Evolutionary conservation across 257 asterid species (phyloP), one percentile per base, ranked within the genome.

Genomic region (Petunia axillaris): DNA sequence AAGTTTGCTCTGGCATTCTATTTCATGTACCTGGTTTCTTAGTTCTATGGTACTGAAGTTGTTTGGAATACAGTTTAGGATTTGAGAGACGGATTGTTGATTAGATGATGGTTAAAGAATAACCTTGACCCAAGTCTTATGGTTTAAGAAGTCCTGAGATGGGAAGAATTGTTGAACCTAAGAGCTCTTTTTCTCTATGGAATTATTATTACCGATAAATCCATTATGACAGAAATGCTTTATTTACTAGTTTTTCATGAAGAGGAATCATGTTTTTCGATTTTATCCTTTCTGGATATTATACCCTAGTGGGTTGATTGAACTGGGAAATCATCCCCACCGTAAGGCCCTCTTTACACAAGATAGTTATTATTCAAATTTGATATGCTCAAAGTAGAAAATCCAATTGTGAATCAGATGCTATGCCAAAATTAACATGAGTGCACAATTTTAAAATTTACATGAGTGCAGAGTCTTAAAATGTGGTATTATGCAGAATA

Each of bases 251-350:
- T 43, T 43, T 43, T n/a, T 15, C 54, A n/a, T 43, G 7, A 41
- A 41, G 36, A n/a, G 43, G 2, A 43, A 67, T 41, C 75, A 67
- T 67, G 75, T 16, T 43, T 43, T 8, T 4, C 4, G 39, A 4
- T 66, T 15, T 66, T 41, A 36, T 14, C n/a, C 53, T 53, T 15
- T 66, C 7, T 66, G 39, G 75, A 66, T 41, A 40, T 41, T 41
- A 35, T 66, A 66, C 53, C 53, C 41, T 66, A 15, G 4, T 66
- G 50, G 52, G 54, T 65, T 66, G 75, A 41, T 66, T 66, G 8
- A 41, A 66, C 54, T 40, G 37, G 75, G 41, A 46, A 39, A 66
- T 41, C 3, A 66, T 66, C 75, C 4, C 1, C 54, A 2, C 3
- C 1, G 38, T 66, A 37, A 41, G 41, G 10, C 75, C 7, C 37